Evolutionary conservation across 2,329 filamentous ascomycete species (phyloP).

Genomic region (Hypoxylon sp.): DNA sequence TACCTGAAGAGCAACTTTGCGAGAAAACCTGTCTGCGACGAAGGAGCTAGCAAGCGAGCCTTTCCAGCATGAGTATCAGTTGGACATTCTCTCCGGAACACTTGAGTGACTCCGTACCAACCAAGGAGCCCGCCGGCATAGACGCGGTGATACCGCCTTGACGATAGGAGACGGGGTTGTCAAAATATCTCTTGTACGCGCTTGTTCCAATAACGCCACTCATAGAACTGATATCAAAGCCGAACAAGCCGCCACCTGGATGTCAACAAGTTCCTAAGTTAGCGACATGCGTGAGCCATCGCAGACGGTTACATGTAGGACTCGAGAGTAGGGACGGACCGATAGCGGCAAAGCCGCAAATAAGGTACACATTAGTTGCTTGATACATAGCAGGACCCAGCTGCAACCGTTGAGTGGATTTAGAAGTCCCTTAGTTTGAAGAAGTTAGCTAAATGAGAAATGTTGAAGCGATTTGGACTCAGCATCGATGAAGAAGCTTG

Average conservation of each 20-base stretch:
- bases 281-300: background rate
- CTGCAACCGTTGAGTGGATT: background rate
- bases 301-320: background rate
- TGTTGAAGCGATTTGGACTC: background rate
- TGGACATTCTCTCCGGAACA: background rate
- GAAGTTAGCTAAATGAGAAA: background rate
- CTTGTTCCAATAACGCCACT: conserved; percentile 74
- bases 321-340: conserved; percentile 56
- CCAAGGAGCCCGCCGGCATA: conserved; percentile 79
- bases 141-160: conserved; percentile 79
- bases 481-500: background rate
- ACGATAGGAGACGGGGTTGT: conserved; percentile 67
- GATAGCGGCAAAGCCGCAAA: conserved; percentile 72
- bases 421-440: background rate
- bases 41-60: conserved; percentile 63
- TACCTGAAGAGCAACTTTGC: conserved; percentile 63
- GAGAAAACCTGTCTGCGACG: conserved; percentile 63
- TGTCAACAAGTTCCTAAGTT: background rate
- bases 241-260: conserved; percentile 77
- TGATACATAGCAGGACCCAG: conserved; percentile 54
- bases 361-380: conserved; percentile 67
- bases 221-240: conserved; percentile 84
- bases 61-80: conserved; percentile 16
- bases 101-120: conserved; percentile 57
- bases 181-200: conserved; percentile 79